These are phyloP conservation scores for Musa itinerans DNA, from an alignment of 176 grass and related monocot genomes.

Conservation along the genomic window DNA sequence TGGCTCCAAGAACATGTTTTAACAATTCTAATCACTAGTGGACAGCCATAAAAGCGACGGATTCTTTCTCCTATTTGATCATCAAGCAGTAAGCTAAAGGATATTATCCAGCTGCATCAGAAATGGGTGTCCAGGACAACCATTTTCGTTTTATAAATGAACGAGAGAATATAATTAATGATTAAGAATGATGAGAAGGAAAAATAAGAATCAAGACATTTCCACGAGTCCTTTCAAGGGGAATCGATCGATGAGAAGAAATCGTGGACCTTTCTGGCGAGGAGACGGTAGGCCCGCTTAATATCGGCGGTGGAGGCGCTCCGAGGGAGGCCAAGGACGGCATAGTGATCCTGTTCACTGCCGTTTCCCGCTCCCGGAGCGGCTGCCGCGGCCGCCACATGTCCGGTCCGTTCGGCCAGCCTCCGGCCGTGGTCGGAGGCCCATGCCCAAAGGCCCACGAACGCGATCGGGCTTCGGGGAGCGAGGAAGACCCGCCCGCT, in stretches of 20 bases:
- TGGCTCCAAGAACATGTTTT: not conserved
- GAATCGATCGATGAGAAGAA: not conserved
- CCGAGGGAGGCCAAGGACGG: constrained; percentile 19
- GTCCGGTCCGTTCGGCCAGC: not conserved
- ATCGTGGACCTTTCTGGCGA: constrained; percentile 24
- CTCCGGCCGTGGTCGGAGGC: not conserved
- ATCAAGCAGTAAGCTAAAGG: too few species aligned
- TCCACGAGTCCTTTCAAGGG: not conserved
- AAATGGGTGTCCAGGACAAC: not conserved
- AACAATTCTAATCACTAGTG: not conserved
- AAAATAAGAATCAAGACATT: not conserved
- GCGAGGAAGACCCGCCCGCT: constrained; percentile 11
- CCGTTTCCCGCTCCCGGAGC: not conserved
- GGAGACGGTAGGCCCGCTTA: constrained; percentile 26
- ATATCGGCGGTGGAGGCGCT: constrained; percentile 11
- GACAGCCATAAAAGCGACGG: not conserved
- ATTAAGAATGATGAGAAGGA: not conserved
- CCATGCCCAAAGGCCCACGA: constrained; percentile 19
- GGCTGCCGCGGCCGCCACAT: not conserved
- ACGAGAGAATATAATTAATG: not conserved
- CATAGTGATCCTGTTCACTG: constrained; percentile 22
- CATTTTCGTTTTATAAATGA: not conserved
- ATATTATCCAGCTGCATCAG: not conserved
- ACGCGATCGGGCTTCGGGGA: not conserved
- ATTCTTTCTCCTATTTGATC: not conserved